Evolutionary conservation across 2,329 filamentous ascomycete species (phyloP).

Genomic region (Verticillium albo-atrum): DNA sequence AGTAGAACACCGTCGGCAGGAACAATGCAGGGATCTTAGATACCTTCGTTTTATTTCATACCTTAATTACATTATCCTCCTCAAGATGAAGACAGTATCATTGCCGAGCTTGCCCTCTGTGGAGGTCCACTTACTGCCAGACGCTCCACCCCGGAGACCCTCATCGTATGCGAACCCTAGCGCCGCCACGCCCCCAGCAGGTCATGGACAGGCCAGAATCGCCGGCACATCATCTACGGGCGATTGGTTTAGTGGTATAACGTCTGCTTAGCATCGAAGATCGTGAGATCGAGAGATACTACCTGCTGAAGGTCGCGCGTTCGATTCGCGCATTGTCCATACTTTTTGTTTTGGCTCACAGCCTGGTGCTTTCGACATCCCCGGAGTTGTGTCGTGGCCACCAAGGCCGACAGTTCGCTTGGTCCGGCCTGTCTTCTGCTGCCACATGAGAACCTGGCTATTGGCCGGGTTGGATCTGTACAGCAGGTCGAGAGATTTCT

Average conservation of each 20-base stretch:
- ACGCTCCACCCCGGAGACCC: neutral
- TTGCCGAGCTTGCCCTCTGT: no score
- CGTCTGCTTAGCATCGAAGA: constrained; percentile 1
- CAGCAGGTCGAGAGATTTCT: neutral
- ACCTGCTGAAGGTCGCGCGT: constrained; percentile 2
- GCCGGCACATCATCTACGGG: neutral
- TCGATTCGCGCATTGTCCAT: constrained; percentile 3
- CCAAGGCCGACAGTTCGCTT: neutral
- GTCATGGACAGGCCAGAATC: neutral
- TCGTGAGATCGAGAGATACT: neutral
- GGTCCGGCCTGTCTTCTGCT: constrained; percentile 16
- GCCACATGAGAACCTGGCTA: constrained; percentile 21
- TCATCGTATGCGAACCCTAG: neutral
- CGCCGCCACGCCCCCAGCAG: neutral
- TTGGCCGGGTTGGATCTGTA: neutral
- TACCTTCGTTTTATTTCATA: neutral
- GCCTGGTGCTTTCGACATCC: no score
- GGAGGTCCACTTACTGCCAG: no score
- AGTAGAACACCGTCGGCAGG: neutral
- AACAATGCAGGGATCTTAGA: neutral
- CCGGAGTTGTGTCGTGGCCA: no score
- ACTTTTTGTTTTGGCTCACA: neutral
- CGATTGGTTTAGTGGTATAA: constrained; percentile 3
- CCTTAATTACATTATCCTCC: neutral
- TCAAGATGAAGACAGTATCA: no score